phyloP scores from a whole-genome alignment of 202 grass and related monocot genomes.

The Hordeum pubiflorum region DNA sequence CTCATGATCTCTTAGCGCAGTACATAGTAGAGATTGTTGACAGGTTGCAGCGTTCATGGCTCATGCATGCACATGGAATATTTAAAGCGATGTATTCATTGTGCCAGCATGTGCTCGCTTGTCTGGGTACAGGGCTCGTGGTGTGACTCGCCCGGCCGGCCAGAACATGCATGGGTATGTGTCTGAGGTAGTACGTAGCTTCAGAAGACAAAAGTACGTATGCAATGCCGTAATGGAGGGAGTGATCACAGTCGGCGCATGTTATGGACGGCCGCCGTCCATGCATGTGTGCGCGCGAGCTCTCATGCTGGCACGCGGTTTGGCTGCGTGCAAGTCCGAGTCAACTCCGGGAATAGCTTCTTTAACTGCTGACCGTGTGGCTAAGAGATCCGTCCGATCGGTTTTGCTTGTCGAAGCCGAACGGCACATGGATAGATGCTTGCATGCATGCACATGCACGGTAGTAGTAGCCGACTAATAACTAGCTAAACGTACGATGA shows the following conservation, averaged over 20 bases:
- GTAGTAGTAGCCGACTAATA: too few species aligned
- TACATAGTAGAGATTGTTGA: too few species aligned
- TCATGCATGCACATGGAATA: background rate
- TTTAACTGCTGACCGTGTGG: background rate
- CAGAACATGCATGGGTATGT: background rate
- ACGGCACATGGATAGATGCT: too few species aligned
- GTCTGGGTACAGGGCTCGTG: background rate
- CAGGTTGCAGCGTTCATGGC: background rate
- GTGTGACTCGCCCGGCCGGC: background rate
- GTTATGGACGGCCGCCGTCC: background rate
- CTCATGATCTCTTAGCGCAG: background rate
- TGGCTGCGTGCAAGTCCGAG: background rate
- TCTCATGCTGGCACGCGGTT: too few species aligned
- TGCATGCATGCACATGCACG: too few species aligned
- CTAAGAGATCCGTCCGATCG: background rate
- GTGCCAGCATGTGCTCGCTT: background rate
- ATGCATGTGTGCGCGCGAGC: constrained; percentile 22
- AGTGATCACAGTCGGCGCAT: background rate
- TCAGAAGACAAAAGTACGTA: background rate
- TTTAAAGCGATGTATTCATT: background rate
- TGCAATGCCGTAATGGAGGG: background rate
- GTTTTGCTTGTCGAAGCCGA: background rate
- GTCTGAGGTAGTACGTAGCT: background rate
- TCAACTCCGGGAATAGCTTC: constrained; percentile 6
- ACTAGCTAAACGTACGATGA: background rate